phyloP scores from a whole-genome alignment of 2,329 filamentous ascomycete genomes.

The Pleomassaria siparia region DNA sequence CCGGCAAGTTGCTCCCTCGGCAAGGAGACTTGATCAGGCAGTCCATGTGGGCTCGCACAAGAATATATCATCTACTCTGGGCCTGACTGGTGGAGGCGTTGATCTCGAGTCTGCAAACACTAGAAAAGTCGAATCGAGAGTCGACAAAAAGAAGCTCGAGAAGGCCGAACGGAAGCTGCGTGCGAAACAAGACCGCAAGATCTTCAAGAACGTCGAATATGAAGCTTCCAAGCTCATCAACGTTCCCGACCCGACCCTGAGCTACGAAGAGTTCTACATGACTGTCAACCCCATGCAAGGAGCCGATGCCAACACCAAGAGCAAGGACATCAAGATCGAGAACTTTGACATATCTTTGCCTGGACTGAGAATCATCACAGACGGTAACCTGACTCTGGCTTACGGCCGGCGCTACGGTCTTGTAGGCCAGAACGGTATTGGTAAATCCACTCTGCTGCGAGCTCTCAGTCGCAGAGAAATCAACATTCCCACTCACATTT shows the following conservation, averaged over 20 bases:
- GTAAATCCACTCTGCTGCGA: constrained; percentile 78
- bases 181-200: constrained; percentile 97
- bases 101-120: constrained; percentile 92
- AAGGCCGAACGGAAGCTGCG: constrained; percentile 98
- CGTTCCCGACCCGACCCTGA: constrained; percentile 78
- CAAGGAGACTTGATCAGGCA: constrained; percentile 86
- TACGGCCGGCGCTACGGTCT: constrained; percentile 95
- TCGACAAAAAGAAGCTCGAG: constrained; percentile 98
- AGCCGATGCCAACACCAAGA: constrained; percentile 69
- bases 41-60: constrained; percentile 92
- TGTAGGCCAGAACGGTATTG: constrained; percentile 99
- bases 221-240: constrained; percentile 90
- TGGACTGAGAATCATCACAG: constrained; percentile 83
- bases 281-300: constrained; percentile 96
- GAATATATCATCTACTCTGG: constrained; percentile 94
- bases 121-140: constrained; percentile 94
- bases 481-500: constrained; percentile 93
- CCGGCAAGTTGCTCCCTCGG: constrained; percentile 70
- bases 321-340: constrained; percentile 98
- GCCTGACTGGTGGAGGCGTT: constrained; percentile 78
- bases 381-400: constrained; percentile 85
- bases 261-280: constrained; percentile 99
- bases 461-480: constrained; percentile 92
- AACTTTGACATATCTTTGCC: constrained; percentile 93
- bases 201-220: constrained; percentile 97